A percentile compares a stretch with the other conserved stretches of the same genome.
phyloP scores from a whole-genome alignment of 441 rosid genomes.

The Syzygium syzygioides region DNA sequence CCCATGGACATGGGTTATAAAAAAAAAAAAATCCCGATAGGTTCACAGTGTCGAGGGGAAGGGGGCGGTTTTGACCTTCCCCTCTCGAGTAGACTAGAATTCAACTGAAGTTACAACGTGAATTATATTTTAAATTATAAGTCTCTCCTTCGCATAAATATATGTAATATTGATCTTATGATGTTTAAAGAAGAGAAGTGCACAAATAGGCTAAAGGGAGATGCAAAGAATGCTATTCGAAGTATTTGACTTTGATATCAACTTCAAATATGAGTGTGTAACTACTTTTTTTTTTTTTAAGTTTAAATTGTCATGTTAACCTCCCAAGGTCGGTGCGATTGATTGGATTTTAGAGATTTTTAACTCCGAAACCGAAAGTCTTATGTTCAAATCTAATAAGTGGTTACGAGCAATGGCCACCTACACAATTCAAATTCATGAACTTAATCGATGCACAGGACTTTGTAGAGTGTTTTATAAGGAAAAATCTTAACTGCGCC shows the following conservation, averaged over 20 bases:
- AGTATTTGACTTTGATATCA: background rate
- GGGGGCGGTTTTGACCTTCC: background rate
- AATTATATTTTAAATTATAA: background rate
- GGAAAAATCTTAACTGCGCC: background rate
- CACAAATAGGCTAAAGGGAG: background rate
- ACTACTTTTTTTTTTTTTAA: background rate
- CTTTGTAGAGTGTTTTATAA: background rate
- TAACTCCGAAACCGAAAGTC: background rate
- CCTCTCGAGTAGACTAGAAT: background rate
- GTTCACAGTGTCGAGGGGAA: background rate
- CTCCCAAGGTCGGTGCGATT: background rate
- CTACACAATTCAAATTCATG: background rate
- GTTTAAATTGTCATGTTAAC: background rate
- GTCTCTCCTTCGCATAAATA: background rate
- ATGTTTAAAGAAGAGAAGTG: background rate
- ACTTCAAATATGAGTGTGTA: background rate
- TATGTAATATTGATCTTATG: background rate
- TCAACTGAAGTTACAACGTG: background rate
- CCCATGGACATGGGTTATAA: background rate
- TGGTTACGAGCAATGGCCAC: background rate
- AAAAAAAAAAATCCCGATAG: background rate
- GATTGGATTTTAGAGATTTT: background rate
- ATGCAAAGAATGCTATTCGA: background rate
- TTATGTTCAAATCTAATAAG: background rate
- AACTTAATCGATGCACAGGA: background rate